Evolutionary conservation across 2,329 filamentous ascomycete species (phyloP).

Genomic region (Drechslerella coelobrocha): DNA sequence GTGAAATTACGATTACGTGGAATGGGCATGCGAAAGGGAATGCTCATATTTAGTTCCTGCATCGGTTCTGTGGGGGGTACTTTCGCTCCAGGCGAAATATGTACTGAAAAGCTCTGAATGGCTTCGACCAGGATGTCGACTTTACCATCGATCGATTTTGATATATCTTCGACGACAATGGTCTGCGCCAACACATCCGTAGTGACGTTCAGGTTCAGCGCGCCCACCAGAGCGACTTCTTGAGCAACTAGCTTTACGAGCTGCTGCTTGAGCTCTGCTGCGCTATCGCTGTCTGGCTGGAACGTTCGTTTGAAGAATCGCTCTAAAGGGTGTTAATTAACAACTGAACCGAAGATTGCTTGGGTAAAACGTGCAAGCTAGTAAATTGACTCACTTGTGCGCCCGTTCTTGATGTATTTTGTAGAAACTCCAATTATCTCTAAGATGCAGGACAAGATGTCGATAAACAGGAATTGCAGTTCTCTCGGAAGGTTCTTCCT

Average conservation of each 20-base stretch:
- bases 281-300: conserved; percentile 1
- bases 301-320: conserved; percentile 12
- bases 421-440: conserved; percentile 31
- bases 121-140: conserved; percentile 77
- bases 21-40: conserved; percentile 7
- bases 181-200: conserved; percentile 14
- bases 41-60: background rate
- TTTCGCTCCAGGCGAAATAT: background rate
- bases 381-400: conserved; percentile 5
- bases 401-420: conserved; percentile 21
- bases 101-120: conserved; percentile 68
- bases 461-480: background rate
- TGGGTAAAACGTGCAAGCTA: no score
- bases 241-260: conserved; percentile 17
- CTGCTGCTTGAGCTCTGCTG: conserved; percentile 5
- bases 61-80: background rate
- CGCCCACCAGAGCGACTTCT: conserved; percentile 8
- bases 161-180: background rate
- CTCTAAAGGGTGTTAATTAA: conserved; percentile 1
- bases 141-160: conserved; percentile 72
- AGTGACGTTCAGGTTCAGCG: conserved; percentile 10
- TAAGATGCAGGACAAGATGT: conserved; percentile 19
- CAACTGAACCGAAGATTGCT: background rate
- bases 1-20: background rate
- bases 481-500: background rate